Percentiles rank a stretch among this genome's conserved stretches.
phyloP scores from a whole-genome alignment of 1,284 basidiomycete genomes.

The Malassezia globosa region DNA sequence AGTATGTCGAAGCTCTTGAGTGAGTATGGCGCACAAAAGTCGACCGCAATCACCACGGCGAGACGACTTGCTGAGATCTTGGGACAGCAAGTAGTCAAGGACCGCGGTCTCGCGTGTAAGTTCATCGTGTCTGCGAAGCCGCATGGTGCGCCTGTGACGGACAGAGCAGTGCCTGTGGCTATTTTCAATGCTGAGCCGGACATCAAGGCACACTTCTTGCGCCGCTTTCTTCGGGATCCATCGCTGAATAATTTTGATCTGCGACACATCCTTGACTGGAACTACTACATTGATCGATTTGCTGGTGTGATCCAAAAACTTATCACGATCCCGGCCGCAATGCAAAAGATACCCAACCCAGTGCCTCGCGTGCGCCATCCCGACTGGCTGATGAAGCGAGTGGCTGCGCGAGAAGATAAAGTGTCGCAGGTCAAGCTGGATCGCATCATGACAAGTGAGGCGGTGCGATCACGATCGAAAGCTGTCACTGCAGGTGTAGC shows the following conservation, averaged over 20 bases:
- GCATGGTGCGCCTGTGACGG: conserved; percentile 85
- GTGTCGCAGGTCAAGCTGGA: conserved; percentile 88
- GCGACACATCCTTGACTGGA: conserved; percentile 91
- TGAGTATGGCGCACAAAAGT: conserved; percentile 93
- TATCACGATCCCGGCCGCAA: conserved; percentile 96
- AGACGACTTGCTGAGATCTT: conserved; percentile 90
- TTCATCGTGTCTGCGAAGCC: conserved; percentile 97
- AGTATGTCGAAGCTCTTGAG: conserved; percentile 95
- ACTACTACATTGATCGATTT: conserved; percentile 93
- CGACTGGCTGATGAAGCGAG: conserved; percentile 88
- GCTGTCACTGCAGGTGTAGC: not conserved
- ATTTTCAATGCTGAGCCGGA: conserved; percentile 92
- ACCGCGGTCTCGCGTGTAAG: conserved; percentile 96
- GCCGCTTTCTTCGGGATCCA: conserved; percentile 93
- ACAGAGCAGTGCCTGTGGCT: conserved; percentile 92
- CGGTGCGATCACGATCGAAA: not conserved
- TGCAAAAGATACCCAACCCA: conserved; percentile 93
- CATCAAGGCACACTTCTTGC: conserved; percentile 78
- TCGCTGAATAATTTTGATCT: conserved; percentile 78
- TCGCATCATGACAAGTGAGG: conserved; percentile 2
- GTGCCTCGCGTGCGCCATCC: conserved; percentile 92
- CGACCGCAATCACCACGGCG: conserved; percentile 94
- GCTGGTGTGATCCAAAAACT: conserved; percentile 98
- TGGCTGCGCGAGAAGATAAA: conserved; percentile 80
- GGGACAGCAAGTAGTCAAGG: conserved; percentile 97